Evolutionary conservation across 1,284 basidiomycete genomes (phyloP), one percentile per base, ranked within the genome.

Genomic region (Cystobasidiaceae sp.): DNA sequence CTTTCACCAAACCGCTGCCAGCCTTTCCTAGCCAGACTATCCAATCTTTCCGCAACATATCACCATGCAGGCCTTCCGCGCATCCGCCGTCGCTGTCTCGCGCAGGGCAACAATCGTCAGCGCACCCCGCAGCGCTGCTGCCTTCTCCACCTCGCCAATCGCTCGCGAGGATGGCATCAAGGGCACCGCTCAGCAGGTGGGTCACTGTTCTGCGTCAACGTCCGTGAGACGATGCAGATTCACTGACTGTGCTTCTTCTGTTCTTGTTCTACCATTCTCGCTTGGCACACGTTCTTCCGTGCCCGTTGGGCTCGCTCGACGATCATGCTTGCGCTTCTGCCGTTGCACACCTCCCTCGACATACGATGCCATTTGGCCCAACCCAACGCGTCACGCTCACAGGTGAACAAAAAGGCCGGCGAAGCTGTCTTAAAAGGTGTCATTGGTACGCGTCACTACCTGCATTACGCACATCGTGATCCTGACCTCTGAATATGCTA

Each of bases 31-130:
- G 11, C 23, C 23, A 28, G 19, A 63, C 37, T 30, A 19, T 32
- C 11, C 17, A 23, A 43, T 37, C 6, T 32, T n/a, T 2, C 33
- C 17, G 30, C 54, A 19, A 13, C 28, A 28, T 27, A 7, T 19
- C 54, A 66, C 39, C 56, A 66, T 58, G 49, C 64, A 58, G 41
- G 55, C 56, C 37, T 30, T 52, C 56, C 52, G 64, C 32, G 33
- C 44, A 27, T 58, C 55, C 34, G 30, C 56, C 21, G 43, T 49
- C 48, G 49, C 49, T 19, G 9, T 48, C 39, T 45, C 48, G 7
- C 34, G 55, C 28, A 32, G 55, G n/a, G 48, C 60, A n/a, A 27
- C 33, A 27, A 3, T 58, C 32, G 32, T 43, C 34, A 37, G 11
- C 39, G 32, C 45, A 11, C 6, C 44, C 23, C 15, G 54, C 2